Evolutionary conservation across 805 yeast genomes (phyloP).

Genomic region (Spencermartinsiella europaea): DNA sequence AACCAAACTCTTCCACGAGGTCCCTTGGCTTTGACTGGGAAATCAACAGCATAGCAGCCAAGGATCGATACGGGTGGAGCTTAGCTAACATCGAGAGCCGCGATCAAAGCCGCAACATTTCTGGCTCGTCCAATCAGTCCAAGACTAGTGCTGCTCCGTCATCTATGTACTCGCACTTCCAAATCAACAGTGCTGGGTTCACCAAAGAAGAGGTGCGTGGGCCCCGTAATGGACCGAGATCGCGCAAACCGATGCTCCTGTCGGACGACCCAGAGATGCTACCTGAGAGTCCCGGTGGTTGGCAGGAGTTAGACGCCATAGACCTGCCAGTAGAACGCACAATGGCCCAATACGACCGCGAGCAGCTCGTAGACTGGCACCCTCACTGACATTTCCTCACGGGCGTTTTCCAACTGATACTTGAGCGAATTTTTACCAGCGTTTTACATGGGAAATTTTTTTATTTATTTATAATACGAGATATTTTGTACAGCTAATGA

Average conservation of each 20-base stretch:
- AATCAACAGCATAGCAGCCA: conserved; percentile 13
- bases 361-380: no score
- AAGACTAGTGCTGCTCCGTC: not conserved
- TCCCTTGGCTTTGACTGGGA: conserved; percentile 18
- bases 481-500: not conserved
- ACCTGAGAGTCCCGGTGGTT: not conserved
- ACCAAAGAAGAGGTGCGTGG: conserved; percentile 8
- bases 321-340: not conserved
- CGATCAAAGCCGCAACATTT: conserved; percentile 11
- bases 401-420: no score
- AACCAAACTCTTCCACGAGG: not conserved
- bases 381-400: no score
- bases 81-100: conserved; percentile 8
- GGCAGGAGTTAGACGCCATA: conserved; percentile 2
- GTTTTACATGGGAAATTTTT: no score
- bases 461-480: not conserved
- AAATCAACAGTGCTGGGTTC: conserved; percentile 19
- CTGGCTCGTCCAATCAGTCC: conserved; percentile 8
- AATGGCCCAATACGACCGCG: conserved; percentile 17
- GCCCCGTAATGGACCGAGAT: not conserved
- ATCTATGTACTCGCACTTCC: not conserved
- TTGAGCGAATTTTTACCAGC: no score
- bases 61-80: conserved; percentile 15
- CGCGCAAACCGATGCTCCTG: not conserved
- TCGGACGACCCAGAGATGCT: not conserved